Base-by-base conservation (phyloP, 371 early-diverging fungal species). In the Actinomucor elegans region DNA sequence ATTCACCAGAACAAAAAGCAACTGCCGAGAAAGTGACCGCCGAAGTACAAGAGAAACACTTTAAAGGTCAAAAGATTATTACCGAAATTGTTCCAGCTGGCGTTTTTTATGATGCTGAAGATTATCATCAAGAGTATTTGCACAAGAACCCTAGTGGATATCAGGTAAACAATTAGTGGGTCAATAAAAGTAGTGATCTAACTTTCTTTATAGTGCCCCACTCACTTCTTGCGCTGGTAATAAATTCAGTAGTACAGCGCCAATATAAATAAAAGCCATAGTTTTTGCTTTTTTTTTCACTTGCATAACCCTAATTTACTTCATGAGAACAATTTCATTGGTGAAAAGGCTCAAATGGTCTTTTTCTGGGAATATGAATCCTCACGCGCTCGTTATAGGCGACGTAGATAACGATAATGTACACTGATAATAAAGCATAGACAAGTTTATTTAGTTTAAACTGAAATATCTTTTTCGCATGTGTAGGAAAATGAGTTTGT, bases 51-150 rank as follows among this genome's bases (percentile, higher is more conserved):
- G 81, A 84, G 44, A 66, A 67, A 32, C 71, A 70, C 46, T 83
- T 77, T 45, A 66, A 75, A 37, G 84, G 71, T 2, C 60, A 72
- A 28, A 66, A 72, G 9, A 88, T 94, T 35, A 87, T 83, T 3
- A 94, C 94, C 0, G 74, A 90, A 52, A 88, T 94, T 48, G 80
- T 78, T 15, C 83, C 87, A 1, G 86, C 89, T 1, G 71, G 67
- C 9, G 66, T 57, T n/a, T 97, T 91, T 70, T 94, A 80, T 59
- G 81, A 87, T 48, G 98, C 94, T 14, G 97, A 98, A 66, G 85
- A 76, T 0, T 93, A 94, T 67, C 98, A 97, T 59, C 92, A 92
- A 68, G 35, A 66, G 18, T 74, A 74, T 40, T 54, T 74, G 46
- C 55, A 64, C 26, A 71, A 74, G 37, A 67, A 74, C 27, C 75